phyloP scores from a whole-genome alignment of 306 rosid species.

The Cicer cuneatum region DNA sequence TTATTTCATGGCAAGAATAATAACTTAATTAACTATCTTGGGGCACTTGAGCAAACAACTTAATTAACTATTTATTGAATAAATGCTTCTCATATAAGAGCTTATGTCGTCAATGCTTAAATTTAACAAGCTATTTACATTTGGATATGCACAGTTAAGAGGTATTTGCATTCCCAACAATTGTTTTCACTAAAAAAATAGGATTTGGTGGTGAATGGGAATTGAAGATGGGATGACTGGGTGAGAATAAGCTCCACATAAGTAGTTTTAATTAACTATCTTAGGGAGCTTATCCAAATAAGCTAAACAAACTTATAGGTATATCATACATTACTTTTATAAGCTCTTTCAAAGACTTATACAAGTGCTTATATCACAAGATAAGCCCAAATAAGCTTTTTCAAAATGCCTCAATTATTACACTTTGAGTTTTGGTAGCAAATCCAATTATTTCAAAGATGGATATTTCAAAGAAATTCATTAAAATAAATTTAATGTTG shows the following conservation, averaged over 20 bases:
- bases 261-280: not conserved
- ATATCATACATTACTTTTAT: not conserved
- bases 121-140: not conserved
- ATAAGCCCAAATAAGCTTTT: not conserved
- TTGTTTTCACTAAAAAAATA: not conserved
- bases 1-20: constrained; percentile 4
- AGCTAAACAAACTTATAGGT: not conserved
- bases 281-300: not conserved
- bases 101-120: not conserved
- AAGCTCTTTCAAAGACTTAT: not conserved
- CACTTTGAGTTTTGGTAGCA: not conserved
- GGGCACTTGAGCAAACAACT: not conserved
- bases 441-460: not conserved
- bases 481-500: not conserved
- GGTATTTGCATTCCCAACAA: not conserved
- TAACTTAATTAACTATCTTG: not conserved
- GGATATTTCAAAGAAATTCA: not conserved
- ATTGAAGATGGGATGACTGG: not conserved
- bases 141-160: not conserved
- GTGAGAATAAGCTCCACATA: not conserved
- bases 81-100: not conserved
- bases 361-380: not conserved
- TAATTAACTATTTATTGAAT: no score
- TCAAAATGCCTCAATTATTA: not conserved
- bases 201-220: not conserved